Evolutionary conservation across 495 filamentous ascomycete genomes (phyloP).

Genomic region (Talaromyces ruber): DNA sequence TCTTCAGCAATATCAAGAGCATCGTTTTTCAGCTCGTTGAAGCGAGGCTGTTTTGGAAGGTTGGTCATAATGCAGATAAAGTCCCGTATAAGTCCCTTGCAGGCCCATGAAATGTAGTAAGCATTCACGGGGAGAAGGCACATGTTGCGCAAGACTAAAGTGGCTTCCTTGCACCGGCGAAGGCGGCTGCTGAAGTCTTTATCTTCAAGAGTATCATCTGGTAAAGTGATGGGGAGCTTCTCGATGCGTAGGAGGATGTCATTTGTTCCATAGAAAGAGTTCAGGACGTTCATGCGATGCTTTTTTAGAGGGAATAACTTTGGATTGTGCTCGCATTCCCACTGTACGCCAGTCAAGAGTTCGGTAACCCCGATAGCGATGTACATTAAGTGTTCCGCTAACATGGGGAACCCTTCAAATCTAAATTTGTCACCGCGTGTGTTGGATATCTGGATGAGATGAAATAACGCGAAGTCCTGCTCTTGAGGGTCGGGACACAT

Average conservation of each 20-base stretch:
- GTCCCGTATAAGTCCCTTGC: conserved; percentile 59
- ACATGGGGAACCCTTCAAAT: conserved; percentile 81
- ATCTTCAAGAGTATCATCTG: conserved; percentile 64
- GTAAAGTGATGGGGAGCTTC: conserved; percentile 44
- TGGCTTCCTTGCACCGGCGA: conserved; percentile 74
- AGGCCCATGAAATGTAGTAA: conserved; percentile 62
- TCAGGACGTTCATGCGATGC: conserved; percentile 55
- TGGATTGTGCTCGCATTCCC: conserved; percentile 64
- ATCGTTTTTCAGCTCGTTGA: conserved; percentile 84
- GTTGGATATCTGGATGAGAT: conserved; percentile 90
- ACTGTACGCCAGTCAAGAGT: conserved; percentile 74
- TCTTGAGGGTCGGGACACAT: conserved; percentile 67
- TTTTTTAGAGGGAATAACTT: background rate
- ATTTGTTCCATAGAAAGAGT: conserved; percentile 54
- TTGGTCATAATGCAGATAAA: conserved; percentile 73
- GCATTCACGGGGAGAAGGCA: conserved; percentile 85
- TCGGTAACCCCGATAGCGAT: conserved; percentile 66
- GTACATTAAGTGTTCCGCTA: conserved; percentile 82
- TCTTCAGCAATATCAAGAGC: conserved; percentile 91
- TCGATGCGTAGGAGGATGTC: conserved; percentile 64
- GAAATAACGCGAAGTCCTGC: conserved; percentile 80
- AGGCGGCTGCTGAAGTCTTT: conserved; percentile 63
- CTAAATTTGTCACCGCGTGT: conserved; percentile 93
- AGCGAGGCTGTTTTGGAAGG: conserved; percentile 61
- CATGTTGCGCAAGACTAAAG: conserved; percentile 87